Conservation (phyloP, 2,329 filamentous ascomycete species). For the Nothophoma quercina region DNA sequence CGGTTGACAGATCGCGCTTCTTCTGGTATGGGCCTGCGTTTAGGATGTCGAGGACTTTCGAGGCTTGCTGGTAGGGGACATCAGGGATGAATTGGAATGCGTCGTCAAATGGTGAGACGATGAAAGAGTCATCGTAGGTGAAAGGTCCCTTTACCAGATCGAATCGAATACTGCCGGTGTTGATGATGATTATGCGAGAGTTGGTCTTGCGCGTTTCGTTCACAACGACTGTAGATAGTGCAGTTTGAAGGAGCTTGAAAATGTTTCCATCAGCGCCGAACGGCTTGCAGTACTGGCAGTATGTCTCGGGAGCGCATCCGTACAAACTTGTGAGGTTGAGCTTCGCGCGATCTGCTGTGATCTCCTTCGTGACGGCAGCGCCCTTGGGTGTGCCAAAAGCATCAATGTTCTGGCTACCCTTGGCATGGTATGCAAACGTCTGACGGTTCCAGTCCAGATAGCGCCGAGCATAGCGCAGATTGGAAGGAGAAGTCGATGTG, state of each 20-base stretch:
- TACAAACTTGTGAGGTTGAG: slow-evolving; percentile 65
- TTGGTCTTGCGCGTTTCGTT: slow-evolving; percentile 59
- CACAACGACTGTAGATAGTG: slow-evolving; percentile 61
- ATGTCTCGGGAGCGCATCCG: slow-evolving; percentile 68
- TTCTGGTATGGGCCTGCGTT: slow-evolving; percentile 53
- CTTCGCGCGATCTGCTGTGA: slow-evolving; percentile 59
- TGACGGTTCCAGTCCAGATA: slow-evolving; percentile 74
- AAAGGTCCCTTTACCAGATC: slow-evolving; percentile 70
- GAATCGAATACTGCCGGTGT: slow-evolving; percentile 68
- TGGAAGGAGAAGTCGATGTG: slow-evolving; percentile 40
- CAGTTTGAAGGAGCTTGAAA: slow-evolving; percentile 61
- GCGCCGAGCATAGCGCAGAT: slow-evolving; percentile 62
- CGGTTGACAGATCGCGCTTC: slow-evolving; percentile 41
- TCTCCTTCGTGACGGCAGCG: slow-evolving; percentile 56
- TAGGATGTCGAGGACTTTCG: slow-evolving; percentile 51
- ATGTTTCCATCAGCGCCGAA: slow-evolving; percentile 63
- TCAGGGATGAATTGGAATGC: slow-evolving; percentile 62
- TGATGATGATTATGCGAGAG: slow-evolving; percentile 65
- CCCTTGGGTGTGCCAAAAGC: slow-evolving; percentile 61
- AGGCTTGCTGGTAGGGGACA: slow-evolving; percentile 59
- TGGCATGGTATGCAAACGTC: slow-evolving; percentile 70
- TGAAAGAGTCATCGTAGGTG: slow-evolving; percentile 62
- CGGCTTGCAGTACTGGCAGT: slow-evolving; percentile 65
- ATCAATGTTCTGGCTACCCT: slow-evolving; percentile 55
- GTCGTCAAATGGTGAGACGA: slow-evolving; percentile 64